Conservation (phyloP, 2,329 filamentous ascomycete species). For the Mycocentrospora acerina region DNA sequence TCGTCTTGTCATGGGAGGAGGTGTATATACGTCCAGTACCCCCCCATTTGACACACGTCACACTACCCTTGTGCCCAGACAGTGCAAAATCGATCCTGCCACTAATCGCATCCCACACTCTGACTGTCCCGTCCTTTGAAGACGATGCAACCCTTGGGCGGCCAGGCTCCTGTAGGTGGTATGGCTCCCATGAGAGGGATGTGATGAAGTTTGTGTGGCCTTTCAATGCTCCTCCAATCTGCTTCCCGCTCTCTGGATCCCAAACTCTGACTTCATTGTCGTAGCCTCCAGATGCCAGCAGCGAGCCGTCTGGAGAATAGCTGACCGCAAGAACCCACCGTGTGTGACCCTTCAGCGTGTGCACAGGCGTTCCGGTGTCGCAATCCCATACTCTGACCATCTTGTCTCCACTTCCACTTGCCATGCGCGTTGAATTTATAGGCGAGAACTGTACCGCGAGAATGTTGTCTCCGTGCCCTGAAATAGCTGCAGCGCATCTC, state of each 20-base stretch:
- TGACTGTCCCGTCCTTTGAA: constrained; percentile 84
- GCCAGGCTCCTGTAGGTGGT: constrained; percentile 75
- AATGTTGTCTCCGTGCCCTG: constrained; percentile 90
- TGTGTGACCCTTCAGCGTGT: constrained; percentile 83
- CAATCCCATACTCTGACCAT: constrained; percentile 94
- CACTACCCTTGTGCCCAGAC: constrained; percentile 83
- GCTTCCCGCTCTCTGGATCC: constrained; percentile 79
- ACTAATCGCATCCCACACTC: constrained; percentile 81
- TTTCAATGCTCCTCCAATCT: constrained; percentile 70
- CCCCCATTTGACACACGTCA: constrained; percentile 93
- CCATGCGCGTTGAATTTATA: constrained; percentile 71
- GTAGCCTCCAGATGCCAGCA: constrained; percentile 87
- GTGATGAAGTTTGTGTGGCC: constrained; percentile 91
- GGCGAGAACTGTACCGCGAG: constrained; percentile 85
- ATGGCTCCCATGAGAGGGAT: constrained; percentile 88
- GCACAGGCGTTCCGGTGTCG: constrained; percentile 84
- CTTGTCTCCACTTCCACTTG: constrained; percentile 86
- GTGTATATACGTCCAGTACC: constrained; percentile 65
- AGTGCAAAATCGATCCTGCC: constrained; percentile 79
- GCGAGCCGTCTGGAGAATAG: constrained; percentile 80
- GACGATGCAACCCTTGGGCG: constrained; percentile 80
- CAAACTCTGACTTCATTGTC: constrained; percentile 90
- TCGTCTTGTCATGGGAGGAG: constrained; percentile 81
- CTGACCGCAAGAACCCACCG: constrained; percentile 87
- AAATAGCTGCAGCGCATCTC: constrained; percentile 82